Evolutionary conservation across 306 rosid genomes (phyloP), one percentile per base, ranked within the genome.

Genomic region (Chamaecrista fasciculata): DNA sequence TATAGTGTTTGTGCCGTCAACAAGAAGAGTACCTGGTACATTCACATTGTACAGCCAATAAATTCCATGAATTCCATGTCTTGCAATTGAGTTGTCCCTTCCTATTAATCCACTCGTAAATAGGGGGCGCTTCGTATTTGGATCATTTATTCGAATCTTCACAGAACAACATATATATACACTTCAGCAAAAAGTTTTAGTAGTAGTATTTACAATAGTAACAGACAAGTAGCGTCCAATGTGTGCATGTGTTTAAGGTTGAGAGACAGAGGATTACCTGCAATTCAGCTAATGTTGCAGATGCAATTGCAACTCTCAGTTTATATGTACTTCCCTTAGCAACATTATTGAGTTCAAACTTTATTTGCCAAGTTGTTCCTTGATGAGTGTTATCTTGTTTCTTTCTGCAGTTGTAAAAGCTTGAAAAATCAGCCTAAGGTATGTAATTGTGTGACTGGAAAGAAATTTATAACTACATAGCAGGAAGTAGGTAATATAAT

Each of bases 321-420:
- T 77, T 83, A 68, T 93, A 93, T 14, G 75, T 71, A 29, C 84
- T 83, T 44, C 64, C 78, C 23, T 19, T 26, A 70, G 76, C 75
- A 46, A 93, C 82, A 46, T 66, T 33, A 46, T 72, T 64, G n/a
- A 90, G 78, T 49, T 80, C 77, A 72, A 93, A 93, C 76, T 86
- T 85, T 65, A 93, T 89, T 79, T 88, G 94, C 98, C 98, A 93
- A 28, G 94, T 93, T 12, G 98, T 90, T 57, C 94, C 97, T 79
- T 88, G 77, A 67, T 50, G 83, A 44, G 72, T 77, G 47, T 84
- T 89, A 24, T 73, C 81, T 11, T 62, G 87, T 57, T 43, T 79
- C 69, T 86, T 94, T 84, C 96, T 90, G 70, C 52, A 75, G 61
- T 74, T 66, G 39, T 24, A 59, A 33, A 74, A 60, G 52, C 63